Base-by-base conservation (phyloP, 805 yeast genomes). In the Yamadazyma laniorum region DNA sequence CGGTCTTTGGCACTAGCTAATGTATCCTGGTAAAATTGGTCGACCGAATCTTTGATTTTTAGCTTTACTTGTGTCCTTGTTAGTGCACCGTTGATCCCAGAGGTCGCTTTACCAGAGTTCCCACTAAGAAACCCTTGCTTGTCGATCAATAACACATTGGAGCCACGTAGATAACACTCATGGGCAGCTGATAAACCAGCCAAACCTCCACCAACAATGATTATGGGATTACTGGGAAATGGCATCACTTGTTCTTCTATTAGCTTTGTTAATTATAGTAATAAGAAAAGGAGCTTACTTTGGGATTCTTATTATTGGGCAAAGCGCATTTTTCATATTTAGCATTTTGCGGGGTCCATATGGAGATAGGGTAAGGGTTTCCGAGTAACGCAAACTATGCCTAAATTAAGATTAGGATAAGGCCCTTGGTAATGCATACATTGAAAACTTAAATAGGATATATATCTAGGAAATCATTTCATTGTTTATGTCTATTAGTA, bases 41-140 rank as follows among this genome's bases (percentile, higher is more conserved):
- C 75, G 3, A 75, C 75, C 1, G 79, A 63, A 52, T 86, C 95
- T 22, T 65, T 55, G 27, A 81, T 70, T 6, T 65, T 55, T 23
- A 67, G 57, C 6, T 58, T 39, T 25, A 67, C 62, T 54, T 85
- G 95, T 4, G 83, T 76, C 13, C 72, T 52, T 0, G 95, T 82
- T 25, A 71, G 63, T 0, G 85, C 81, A n/a, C 93, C 95, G 51
- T 80, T 80, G 47, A 80, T 80, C 5, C 85, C 85, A 1, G 80
- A 74, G 1, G 85, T 77, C 2, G 85, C 85, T 52, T 80, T 80
- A 17, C 81, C 80, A 33, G 82, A 75, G 51, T 80, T 80, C 1
- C 85, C 85, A 32, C 83, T 80, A 29, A 77, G 67, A 48, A 74
- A 76, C 7, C 78, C 74, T 47, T 77, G 81, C 51, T 79, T 79